A percentile compares a stretch with the other conserved stretches of the same genome.
phyloP scores from a whole-genome alignment of 495 filamentous ascomycete species.

The Neurospora sp. region DNA sequence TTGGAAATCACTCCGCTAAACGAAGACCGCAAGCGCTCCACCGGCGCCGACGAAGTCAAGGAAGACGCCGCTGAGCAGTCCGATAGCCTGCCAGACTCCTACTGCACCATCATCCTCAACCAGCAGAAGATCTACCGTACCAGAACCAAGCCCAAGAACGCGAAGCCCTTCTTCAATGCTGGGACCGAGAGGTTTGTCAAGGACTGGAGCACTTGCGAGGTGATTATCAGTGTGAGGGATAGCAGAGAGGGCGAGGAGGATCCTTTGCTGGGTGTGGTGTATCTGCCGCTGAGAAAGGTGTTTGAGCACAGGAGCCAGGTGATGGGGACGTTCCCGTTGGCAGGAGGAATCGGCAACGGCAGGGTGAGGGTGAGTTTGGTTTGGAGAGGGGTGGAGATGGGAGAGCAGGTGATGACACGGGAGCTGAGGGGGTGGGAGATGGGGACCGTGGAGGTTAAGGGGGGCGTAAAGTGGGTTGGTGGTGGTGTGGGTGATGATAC shows the following conservation, averaged over 20 bases:
- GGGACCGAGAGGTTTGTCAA: slow-evolving; percentile 60
- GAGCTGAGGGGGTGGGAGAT: slow-evolving; percentile 55
- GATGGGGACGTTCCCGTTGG: slow-evolving; percentile 49
- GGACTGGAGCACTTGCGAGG: slow-evolving; percentile 55
- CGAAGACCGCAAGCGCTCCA: slow-evolving; percentile 23
- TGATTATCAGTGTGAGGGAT: slow-evolving; percentile 58
- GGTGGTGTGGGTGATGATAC: not conserved
- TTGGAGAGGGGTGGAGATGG: slow-evolving; percentile 55
- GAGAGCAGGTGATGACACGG: slow-evolving; percentile 44
- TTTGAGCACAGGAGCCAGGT: slow-evolving; percentile 49
- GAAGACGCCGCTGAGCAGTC: slow-evolving; percentile 51
- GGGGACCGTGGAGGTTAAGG: slow-evolving; percentile 51
- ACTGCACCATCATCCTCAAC: slow-evolving; percentile 62
- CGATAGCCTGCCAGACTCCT: slow-evolving; percentile 53
- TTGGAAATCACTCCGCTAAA: slow-evolving; percentile 48
- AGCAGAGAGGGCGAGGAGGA: slow-evolving; percentile 54
- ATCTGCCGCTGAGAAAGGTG: slow-evolving; percentile 48
- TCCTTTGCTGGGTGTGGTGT: slow-evolving; percentile 56
- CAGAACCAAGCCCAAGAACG: slow-evolving; percentile 65
- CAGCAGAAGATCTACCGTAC: slow-evolving; percentile 61
- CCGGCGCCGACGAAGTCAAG: slow-evolving; percentile 28
- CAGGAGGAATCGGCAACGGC: slow-evolving; percentile 61
- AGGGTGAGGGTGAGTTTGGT: slow-evolving; percentile 55
- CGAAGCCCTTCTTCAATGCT: slow-evolving; percentile 70
- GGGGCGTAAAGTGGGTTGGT: slow-evolving; percentile 17